A percentile compares a stretch with the other conserved stretches of the same genome.
Conservation (phyloP, 176 grass and related monocot genomes). For the Luzula sylvatica region DNA sequence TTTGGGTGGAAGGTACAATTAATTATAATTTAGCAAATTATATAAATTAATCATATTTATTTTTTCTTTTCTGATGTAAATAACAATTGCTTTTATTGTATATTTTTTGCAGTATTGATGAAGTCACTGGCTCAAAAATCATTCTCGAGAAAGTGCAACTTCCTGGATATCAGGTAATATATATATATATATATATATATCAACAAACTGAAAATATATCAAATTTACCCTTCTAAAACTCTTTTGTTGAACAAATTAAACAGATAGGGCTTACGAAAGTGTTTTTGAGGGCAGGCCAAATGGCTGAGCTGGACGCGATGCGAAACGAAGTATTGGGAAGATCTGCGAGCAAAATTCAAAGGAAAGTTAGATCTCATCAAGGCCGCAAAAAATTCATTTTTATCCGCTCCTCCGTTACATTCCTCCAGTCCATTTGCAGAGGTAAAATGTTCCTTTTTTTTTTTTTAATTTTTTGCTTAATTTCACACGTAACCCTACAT, state of each 20-base stretch:
- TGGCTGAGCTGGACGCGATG: slow-evolving; percentile 93
- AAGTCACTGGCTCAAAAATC: slow-evolving; percentile 54
- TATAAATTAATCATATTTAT: no score
- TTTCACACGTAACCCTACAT: no score
- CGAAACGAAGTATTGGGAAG: slow-evolving; percentile 64
- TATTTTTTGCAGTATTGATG: slow-evolving; percentile 55
- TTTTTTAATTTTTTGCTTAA: no score
- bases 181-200: no score
- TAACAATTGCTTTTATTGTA: background rate
- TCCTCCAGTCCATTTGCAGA: slow-evolving; percentile 78
- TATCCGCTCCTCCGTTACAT: slow-evolving; percentile 41
- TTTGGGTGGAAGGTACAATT: slow-evolving; percentile 58
- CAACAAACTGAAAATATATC: no score
- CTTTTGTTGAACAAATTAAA: no score
- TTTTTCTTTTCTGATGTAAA: no score
- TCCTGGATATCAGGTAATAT: slow-evolving; percentile 90
- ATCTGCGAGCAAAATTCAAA: slow-evolving; percentile 94
- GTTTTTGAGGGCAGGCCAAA: slow-evolving; percentile 95
- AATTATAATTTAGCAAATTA: no score
- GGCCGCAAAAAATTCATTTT: slow-evolving; percentile 55
- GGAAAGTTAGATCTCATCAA: slow-evolving; percentile 64
- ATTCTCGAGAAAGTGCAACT: slow-evolving; percentile 65
- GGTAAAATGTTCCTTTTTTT: slow-evolving; percentile 46
- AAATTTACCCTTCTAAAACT: no score
- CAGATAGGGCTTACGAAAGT: slow-evolving; percentile 95